phyloP scores from a whole-genome alignment of 1,284 basidiomycete genomes.

The Bothia castanella region DNA sequence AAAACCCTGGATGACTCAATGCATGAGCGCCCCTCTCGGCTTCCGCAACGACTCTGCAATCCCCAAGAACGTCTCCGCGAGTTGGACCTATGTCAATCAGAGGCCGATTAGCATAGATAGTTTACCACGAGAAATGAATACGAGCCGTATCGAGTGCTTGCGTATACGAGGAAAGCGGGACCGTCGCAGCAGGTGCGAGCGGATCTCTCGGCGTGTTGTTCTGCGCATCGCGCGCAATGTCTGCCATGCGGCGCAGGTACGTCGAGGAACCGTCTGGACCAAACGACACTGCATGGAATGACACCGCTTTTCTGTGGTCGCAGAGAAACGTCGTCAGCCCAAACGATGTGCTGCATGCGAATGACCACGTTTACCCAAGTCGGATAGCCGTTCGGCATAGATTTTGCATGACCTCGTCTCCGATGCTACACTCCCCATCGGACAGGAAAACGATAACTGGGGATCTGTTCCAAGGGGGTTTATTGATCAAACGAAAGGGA shows the following conservation, averaged over 20 bases:
- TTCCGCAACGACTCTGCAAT: slow-evolving; percentile 58
- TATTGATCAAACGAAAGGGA: neutral
- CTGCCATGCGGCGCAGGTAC: slow-evolving; percentile 49
- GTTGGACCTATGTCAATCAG: slow-evolving; percentile 42
- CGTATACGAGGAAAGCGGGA: slow-evolving; percentile 48
- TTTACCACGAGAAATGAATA: too few species aligned
- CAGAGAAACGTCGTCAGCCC: slow-evolving; percentile 1
- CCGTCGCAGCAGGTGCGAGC: slow-evolving; percentile 35
- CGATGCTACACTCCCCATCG: slow-evolving; percentile 49
- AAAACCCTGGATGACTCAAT: too few species aligned
- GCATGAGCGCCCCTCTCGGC: slow-evolving; percentile 48
- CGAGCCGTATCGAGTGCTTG: slow-evolving; percentile 54
- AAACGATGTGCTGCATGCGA: neutral
- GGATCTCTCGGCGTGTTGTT: slow-evolving; percentile 45
- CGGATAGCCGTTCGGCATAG: slow-evolving; percentile 46
- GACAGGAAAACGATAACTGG: slow-evolving; percentile 67
- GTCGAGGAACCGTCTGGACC: slow-evolving; percentile 37
- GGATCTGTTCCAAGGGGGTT: slow-evolving; percentile 31
- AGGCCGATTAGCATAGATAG: too few species aligned
- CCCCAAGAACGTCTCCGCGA: slow-evolving; percentile 60
- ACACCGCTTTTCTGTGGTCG: slow-evolving; percentile 47
- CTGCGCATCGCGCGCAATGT: slow-evolving; percentile 51
- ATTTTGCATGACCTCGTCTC: slow-evolving; percentile 42
- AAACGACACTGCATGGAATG: slow-evolving; percentile 59
- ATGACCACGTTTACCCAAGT: slow-evolving; percentile 40